Base-by-base conservation (phyloP, 768 basidiomycete species). In the Xanthoconium purpureum region DNA sequence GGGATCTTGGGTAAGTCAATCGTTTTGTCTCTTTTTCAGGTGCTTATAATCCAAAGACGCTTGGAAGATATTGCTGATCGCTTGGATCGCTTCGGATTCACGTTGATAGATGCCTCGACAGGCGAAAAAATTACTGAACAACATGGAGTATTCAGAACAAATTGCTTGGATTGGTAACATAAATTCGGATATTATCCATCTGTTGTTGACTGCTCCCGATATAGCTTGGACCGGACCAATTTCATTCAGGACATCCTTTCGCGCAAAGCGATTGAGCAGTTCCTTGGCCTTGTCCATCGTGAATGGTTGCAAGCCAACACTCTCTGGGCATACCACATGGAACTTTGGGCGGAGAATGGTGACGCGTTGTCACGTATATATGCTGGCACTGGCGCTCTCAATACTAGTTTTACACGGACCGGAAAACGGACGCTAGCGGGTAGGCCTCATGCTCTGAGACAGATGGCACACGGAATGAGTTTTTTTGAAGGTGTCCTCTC, bases 271-370 rank as follows among this genome's bases (percentile, higher is more conserved):
- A 77, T 98, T 15, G 88, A 94, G 65, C 83, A 90, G 58, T 98
- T 92, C 67, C 81, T 98, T 36, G 69, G 78, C 40, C 85, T 93
- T 38, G 84, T 90, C 48, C 85, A 85, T 39, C 83, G 85, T 2
- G 88, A 88, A 66, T 94, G 91, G 89, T 66, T 84, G 30, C 79
- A 81, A 50, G 84, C 84, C 11, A 77, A 76, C 55, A 73, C 80
- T 9, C 75, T 98, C 11, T 98, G 94, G 92, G 78, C 83, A 0
- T 78, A 90, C 45, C 96, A 98, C 71, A 85, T 95, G 20, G 91
- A 95, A 68, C 75, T 98, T 5, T 99, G 95, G 95, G 97, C 97
- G 2, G 96, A 95, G 75, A 96, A 94, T 65, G 94, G 94, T 13
- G 94, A 97, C 68, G 90, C 91, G 0, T 71, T 99, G 38, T 94